Base-by-base conservation (phyloP, 495 filamentous ascomycete species). In the Xylaria sp. region DNA sequence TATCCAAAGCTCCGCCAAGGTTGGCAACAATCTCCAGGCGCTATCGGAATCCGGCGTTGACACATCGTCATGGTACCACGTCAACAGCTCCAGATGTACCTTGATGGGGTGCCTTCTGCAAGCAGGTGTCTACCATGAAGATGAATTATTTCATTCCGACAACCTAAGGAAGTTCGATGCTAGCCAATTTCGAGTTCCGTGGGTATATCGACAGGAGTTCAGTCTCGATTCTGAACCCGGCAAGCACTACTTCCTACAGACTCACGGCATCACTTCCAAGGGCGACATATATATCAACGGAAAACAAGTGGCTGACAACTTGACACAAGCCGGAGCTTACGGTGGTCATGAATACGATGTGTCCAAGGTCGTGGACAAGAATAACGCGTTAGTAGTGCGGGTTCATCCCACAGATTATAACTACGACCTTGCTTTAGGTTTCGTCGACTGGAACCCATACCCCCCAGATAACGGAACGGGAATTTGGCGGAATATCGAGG, bases 381-480 rank as follows among this genome's bases (percentile, higher is more conserved):
- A 63, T 0, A 91, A 91, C 73, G 86, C 84, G 0, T 53, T 92
- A 17, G 78, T 86, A 6, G 82, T 90, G 17, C 76, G 82, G 31
- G 86, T 84, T 0, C 80, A 90, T 66, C 89, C 89, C 0, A 90
- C 89, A 0, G 80, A 88, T 69, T 90, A 90, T 73, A 80, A 86
- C 35, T 80, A 84, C 33, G 88, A 92, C 68, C 83, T 91, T 58
- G 88, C 85, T 0, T 73, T 88, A 24, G 88, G 89, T 0, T 92
- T 88, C 67, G 85, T 88, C 1, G 90, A 92, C 68, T 92, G 90
- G 90, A 91, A 91, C 53, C 89, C 89, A 0, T 88, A 86, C 67
- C 89, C 90, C 0, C 81, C 85, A 0, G 86, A 88, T 65, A 86
- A 87, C 63, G 85, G 86, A 1, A 84, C 71, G 80, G 89, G 90